Conservation (phyloP, 2,329 filamentous ascomycete species). For the Aspergillus transmontanensis region DNA sequence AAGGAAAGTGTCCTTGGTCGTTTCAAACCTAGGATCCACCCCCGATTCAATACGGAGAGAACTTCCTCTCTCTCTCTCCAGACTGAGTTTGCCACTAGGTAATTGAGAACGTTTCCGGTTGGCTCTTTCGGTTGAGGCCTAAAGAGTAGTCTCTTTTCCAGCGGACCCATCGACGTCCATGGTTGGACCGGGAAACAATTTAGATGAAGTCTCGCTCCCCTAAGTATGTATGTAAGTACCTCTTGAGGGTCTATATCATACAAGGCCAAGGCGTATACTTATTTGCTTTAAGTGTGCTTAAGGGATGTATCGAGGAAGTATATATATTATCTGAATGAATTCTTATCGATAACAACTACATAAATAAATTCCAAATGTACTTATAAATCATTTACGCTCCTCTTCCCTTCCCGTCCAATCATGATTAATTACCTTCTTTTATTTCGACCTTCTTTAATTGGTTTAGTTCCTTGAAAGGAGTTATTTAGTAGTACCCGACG, state of each 20-base stretch:
- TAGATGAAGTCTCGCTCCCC: not conserved
- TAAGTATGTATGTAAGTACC: not conserved
- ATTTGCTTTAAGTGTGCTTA: not conserved
- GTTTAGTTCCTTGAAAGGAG: not conserved
- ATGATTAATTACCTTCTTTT: not conserved
- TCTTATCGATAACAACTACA: not conserved
- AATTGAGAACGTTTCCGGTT: not conserved
- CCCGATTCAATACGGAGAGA: not conserved
- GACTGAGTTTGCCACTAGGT: not conserved
- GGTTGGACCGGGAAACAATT: not conserved
- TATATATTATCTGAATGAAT: not conserved
- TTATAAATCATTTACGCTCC: not conserved
- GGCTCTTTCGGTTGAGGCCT: not conserved
- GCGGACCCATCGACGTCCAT: not conserved
- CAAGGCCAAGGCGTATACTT: not conserved
- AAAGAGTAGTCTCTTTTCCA: not conserved
- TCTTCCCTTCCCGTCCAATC: constrained; percentile 8
- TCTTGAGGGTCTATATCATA: not conserved
- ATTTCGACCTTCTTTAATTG: not conserved
- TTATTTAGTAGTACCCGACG: not conserved
- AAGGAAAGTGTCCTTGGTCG: not conserved
- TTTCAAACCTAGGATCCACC: not conserved
- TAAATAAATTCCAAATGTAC: not conserved
- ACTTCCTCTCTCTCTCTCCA: not conserved
- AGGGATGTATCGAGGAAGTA: not conserved